Evolutionary conservation across 2,329 filamentous ascomycete species (phyloP).

Genomic region (Fusarium papillatum): DNA sequence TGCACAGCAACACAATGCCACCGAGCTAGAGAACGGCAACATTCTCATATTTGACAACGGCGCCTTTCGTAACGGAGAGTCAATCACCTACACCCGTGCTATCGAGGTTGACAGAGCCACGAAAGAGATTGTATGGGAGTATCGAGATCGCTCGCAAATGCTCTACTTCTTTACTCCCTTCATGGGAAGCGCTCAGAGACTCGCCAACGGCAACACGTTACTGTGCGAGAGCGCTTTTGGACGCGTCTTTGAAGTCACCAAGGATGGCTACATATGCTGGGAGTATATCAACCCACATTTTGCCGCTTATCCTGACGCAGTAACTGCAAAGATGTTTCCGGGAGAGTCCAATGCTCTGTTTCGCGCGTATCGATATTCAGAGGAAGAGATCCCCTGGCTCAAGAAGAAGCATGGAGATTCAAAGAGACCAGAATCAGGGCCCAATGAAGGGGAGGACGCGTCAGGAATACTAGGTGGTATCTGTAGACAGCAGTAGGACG

Average conservation of each 20-base stretch:
- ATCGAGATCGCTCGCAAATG: constrained; percentile 46
- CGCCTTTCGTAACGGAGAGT: constrained; percentile 45
- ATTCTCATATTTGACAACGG: constrained; percentile 49
- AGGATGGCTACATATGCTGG: constrained; percentile 45
- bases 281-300: constrained; percentile 48
- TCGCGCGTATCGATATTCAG: constrained; percentile 44
- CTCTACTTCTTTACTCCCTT: constrained; percentile 48
- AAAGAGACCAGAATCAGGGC: no score
- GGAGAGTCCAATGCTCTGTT: constrained; percentile 48
- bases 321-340: constrained; percentile 43
- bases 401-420: background rate
- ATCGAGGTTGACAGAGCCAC: constrained; percentile 43
- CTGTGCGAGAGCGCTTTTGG: constrained; percentile 47
- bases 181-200: constrained; percentile 47
- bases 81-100: constrained; percentile 44
- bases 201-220: constrained; percentile 45
- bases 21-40: constrained; percentile 46
- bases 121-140: constrained; percentile 46
- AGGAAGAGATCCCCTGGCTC: constrained; percentile 46
- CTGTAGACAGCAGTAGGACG: constrained; percentile 1
- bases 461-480: background rate
- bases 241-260: constrained; percentile 43
- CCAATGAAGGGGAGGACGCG: background rate
- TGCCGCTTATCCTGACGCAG: constrained; percentile 40
- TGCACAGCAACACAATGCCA: constrained; percentile 48